Conservation (phyloP, 257 asterid genomes). For the Scutellaria barbata region DNA sequence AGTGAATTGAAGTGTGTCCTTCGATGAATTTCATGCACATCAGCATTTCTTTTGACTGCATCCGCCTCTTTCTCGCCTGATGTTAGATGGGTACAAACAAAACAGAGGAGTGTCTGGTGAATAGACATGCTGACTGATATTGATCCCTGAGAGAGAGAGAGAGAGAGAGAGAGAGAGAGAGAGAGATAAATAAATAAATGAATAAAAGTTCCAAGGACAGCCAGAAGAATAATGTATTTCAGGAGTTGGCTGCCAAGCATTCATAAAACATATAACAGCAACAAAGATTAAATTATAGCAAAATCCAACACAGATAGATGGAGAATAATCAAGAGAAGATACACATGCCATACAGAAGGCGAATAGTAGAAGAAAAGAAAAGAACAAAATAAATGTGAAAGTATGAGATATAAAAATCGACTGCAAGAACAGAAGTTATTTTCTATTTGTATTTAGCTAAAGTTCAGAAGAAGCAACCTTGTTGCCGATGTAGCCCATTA, state of each 20-base stretch:
- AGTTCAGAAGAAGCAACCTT: constrained; percentile 61
- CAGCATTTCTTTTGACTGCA: constrained; percentile 77
- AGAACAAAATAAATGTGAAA: not conserved
- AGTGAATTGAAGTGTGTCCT: constrained; percentile 77
- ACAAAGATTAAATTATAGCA: not conserved
- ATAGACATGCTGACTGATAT: constrained; percentile 93
- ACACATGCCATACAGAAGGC: constrained; percentile 6
- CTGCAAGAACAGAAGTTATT: constrained; percentile 8
- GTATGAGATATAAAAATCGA: not conserved
- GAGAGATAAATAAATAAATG: not conserved
- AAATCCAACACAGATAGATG: not conserved
- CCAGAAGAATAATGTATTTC: not conserved
- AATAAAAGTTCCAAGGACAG: not conserved
- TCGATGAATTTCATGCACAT: constrained; percentile 82
- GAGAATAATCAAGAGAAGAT: constrained; percentile 7
- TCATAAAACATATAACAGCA: constrained; percentile 18
- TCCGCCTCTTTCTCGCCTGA: constrained; percentile 89
- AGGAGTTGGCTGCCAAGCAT: not conserved
- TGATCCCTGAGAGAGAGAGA: constrained; percentile 70
- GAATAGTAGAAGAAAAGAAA: constrained; percentile 3
- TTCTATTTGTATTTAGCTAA: constrained; percentile 13
- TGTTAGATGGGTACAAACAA: constrained; percentile 80
- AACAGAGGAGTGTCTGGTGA: constrained; percentile 87
- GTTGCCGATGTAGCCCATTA: constrained; percentile 97
- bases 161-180: constrained; percentile 31